A percentile compares a stretch with the other conserved stretches of the same genome.
phyloP scores from a whole-genome alignment of 2,329 filamentous ascomycete genomes.

The Talaromyces verruculosus region DNA sequence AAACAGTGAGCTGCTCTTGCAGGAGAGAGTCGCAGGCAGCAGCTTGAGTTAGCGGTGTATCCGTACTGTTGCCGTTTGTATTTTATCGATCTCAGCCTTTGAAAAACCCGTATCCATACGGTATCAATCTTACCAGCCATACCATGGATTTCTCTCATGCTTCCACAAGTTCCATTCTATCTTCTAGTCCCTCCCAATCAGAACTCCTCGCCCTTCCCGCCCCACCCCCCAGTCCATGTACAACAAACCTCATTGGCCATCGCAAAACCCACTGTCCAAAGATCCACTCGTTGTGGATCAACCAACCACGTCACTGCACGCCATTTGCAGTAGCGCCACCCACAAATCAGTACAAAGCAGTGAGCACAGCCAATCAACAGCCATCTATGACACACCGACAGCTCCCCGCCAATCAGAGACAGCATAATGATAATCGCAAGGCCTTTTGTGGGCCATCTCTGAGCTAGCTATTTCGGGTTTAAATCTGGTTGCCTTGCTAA shows the following conservation, averaged over 20 bases:
- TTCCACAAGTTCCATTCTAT: conserved; percentile 3
- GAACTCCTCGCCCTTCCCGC: neutral
- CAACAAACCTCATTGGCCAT: neutral
- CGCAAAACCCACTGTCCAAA: neutral
- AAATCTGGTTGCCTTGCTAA: neutral
- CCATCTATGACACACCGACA: conserved; percentile 9
- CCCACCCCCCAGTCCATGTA: neutral
- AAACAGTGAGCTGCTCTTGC: neutral
- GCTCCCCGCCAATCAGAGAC: conserved; percentile 1
- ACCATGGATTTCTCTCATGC: conserved; percentile 8
- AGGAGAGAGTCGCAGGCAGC: conserved; percentile 7
- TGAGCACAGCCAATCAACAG: neutral
- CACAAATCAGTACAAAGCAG: neutral
- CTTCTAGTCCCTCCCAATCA: conserved; percentile 11
- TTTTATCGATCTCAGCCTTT: neutral
- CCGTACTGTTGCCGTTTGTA: neutral
- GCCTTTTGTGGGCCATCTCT: neutral
- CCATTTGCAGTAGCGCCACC: conserved; percentile 1
- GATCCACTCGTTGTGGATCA: neutral
- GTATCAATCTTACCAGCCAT: neutral
- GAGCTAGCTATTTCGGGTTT: neutral
- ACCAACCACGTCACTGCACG: conserved; percentile 17
- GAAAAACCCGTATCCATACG: neutral
- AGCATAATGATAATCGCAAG: neutral
- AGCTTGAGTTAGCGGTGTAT: neutral